Percentiles rank a stretch among this genome's conserved stretches.
These are phyloP conservation scores for Coprinopsis cinerea DNA, from an alignment of 768 basidiomycete genomes.

Conservation along the genomic window DNA sequence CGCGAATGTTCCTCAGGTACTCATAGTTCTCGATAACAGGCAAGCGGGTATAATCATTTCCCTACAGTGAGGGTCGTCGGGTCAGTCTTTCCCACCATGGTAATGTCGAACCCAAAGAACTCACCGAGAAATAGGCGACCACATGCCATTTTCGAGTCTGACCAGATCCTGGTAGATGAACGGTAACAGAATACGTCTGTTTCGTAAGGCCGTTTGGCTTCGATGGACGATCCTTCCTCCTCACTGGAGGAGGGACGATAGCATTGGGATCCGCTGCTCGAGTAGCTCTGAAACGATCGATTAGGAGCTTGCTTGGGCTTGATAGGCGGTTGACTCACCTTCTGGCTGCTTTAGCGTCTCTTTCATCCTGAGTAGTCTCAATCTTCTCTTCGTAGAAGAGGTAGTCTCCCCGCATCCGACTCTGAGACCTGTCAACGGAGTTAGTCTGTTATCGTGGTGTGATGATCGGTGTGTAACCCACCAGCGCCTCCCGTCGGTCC, in stretches of 20 bases:
- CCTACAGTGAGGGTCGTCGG: slow-evolving; percentile 35
- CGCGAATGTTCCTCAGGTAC: slow-evolving; percentile 59
- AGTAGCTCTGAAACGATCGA: slow-evolving; percentile 36
- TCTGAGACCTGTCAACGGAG: slow-evolving; percentile 60
- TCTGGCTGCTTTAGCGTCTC: slow-evolving; percentile 73
- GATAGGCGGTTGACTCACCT: slow-evolving; percentile 35
- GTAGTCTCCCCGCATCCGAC: slow-evolving; percentile 78
- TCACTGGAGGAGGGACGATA: slow-evolving; percentile 50
- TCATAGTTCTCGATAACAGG: slow-evolving; percentile 74
- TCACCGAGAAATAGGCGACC: slow-evolving; percentile 75
- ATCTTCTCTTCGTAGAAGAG: slow-evolving; percentile 83
- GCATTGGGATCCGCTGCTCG: slow-evolving; percentile 58
- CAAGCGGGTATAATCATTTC: slow-evolving; percentile 60
- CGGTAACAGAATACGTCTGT: slow-evolving; percentile 78
- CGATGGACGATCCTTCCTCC: slow-evolving; percentile 71
- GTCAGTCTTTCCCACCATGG: slow-evolving; percentile 7
- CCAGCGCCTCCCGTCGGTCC: slow-evolving; percentile 84
- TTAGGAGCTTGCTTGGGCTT: slow-evolving; percentile 10
- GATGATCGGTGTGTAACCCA: slow-evolving; percentile 19
- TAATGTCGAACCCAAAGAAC: slow-evolving; percentile 15
- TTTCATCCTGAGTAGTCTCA: slow-evolving; percentile 73
- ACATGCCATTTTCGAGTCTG: slow-evolving; percentile 76
- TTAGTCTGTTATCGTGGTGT: background rate
- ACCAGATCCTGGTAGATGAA: slow-evolving; percentile 53
- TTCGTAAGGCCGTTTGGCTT: slow-evolving; percentile 81